Evolutionary conservation across 768 basidiomycete species (phyloP).

Genomic region (Boletellus emodensis): DNA sequence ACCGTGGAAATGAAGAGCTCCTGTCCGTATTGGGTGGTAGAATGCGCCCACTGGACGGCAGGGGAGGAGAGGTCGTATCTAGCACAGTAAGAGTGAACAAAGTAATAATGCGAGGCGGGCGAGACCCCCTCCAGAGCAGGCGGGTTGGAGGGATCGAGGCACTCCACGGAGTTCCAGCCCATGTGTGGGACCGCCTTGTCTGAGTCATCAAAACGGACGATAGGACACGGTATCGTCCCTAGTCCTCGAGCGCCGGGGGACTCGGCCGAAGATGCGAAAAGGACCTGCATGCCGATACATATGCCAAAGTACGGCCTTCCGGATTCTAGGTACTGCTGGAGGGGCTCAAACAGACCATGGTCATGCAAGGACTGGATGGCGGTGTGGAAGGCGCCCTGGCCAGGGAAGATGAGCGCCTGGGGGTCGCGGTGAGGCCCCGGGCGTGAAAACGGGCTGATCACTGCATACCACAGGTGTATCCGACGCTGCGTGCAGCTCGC

Average conservation of each 20-base stretch:
- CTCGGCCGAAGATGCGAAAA: conserved; percentile 85
- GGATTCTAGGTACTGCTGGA: conserved; percentile 76
- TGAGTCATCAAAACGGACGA: conserved; percentile 62
- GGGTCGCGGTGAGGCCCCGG: conserved; percentile 12
- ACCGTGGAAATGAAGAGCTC: conserved; percentile 88
- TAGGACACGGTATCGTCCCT: conserved; percentile 77
- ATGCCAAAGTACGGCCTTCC: conserved; percentile 96
- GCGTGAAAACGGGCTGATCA: conserved; percentile 2
- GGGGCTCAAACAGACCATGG: conserved; percentile 74
- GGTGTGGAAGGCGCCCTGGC: conserved; percentile 89
- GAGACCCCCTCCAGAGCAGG: conserved; percentile 45
- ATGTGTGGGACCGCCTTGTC: conserved; percentile 96
- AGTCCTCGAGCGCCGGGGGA: conserved; percentile 66
- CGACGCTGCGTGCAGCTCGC: conserved; percentile 34
- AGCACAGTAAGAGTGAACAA: conserved; percentile 93
- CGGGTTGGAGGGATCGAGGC: conserved; percentile 41
- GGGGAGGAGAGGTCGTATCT: conserved; percentile 61
- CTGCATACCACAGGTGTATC: conserved; percentile 60
- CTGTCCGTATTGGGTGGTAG: conserved; percentile 90
- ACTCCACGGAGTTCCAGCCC: conserved; percentile 87
- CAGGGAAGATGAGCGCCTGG: conserved; percentile 94
- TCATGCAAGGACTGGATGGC: conserved; percentile 74
- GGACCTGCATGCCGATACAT: conserved; percentile 97
- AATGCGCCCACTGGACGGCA: conserved; percentile 73
- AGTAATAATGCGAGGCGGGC: conserved; percentile 78